Evolutionary conservation across 2,329 filamentous ascomycete species (phyloP).

Genomic region (Aspergillus flavus): DNA sequence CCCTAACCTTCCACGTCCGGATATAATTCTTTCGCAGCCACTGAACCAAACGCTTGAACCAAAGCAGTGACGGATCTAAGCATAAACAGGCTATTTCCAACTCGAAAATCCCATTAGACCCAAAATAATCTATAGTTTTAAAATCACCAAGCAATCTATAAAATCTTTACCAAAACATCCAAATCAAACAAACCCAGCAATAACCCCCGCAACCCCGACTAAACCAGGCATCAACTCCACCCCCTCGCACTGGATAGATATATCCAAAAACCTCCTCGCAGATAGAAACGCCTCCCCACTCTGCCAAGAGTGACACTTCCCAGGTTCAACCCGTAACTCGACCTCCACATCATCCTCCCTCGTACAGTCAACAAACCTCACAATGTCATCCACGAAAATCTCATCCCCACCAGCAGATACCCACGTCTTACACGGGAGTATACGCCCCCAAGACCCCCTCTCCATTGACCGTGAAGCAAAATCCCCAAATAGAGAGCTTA

Average conservation of each 20-base stretch:
- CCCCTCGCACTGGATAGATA: not conserved
- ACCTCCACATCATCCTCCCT: constrained; percentile 8
- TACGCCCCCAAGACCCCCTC: constrained; percentile 16
- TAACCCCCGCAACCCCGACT: not conserved
- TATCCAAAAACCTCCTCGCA: not conserved
- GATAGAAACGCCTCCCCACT: constrained; percentile 16
- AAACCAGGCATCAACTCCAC: not conserved
- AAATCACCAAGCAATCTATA: not conserved
- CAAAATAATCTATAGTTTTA: not conserved
- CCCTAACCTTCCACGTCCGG: not conserved
- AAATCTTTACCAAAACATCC: not conserved
- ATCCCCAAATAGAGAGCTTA: not conserved
- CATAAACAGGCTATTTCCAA: not conserved
- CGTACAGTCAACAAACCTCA: constrained; percentile 13
- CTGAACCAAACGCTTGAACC: not conserved
- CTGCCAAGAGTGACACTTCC: constrained; percentile 20
- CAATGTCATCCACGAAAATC: constrained; percentile 20
- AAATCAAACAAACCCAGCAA: not conserved
- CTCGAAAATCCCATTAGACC: not conserved
- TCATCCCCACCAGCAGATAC: constrained; percentile 19
- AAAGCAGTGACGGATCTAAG: not conserved
- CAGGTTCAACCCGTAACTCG: constrained; percentile 7
- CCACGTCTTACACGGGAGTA: constrained; percentile 17
- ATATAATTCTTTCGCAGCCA: not conserved
- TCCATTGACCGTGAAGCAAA: not conserved